Percentiles rank a stretch among this genome's conserved stretches.
Evolutionary conservation across 1,284 basidiomycete species (phyloP).

Genomic region (Blastosporella zonata): DNA sequence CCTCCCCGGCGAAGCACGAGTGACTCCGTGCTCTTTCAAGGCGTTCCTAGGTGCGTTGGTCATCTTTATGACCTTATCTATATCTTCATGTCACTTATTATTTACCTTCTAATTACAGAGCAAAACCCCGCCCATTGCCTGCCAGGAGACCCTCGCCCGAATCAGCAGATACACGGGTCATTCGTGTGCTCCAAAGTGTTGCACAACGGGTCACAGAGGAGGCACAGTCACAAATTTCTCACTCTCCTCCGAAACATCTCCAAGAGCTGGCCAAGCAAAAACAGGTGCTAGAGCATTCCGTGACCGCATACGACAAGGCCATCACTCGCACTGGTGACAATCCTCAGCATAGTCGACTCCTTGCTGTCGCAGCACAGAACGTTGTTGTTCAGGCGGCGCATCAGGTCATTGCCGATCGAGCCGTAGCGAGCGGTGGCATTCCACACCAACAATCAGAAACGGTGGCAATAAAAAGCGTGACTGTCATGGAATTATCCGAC

Average conservation of each 20-base stretch:
- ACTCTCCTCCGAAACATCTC: constrained; percentile 49
- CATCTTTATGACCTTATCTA: constrained; percentile 1
- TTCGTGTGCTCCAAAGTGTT: constrained; percentile 70
- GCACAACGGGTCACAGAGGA: constrained; percentile 74
- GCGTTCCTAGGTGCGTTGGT: constrained; percentile 32
- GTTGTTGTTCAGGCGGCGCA: constrained; percentile 78
- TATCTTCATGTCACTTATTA: constrained; percentile 6
- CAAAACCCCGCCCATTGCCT: constrained; percentile 25
- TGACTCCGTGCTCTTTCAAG: constrained; percentile 49
- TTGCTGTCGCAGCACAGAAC: constrained; percentile 70
- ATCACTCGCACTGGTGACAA: constrained; percentile 43
- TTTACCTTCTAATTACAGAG: constrained; percentile 16
- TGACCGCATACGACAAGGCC: constrained; percentile 70
- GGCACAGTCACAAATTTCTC: constrained; percentile 60
- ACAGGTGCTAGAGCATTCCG: constrained; percentile 73
- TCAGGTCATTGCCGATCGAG: constrained; percentile 41
- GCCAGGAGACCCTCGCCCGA: constrained; percentile 24
- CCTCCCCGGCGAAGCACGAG: constrained; percentile 56
- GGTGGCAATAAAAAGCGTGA: constrained; percentile 54
- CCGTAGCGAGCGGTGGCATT: constrained; percentile 34
- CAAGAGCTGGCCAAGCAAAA: constrained; percentile 75
- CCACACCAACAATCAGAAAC: constrained; percentile 33
- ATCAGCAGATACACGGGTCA: constrained; percentile 53
- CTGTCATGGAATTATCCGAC: constrained; percentile 72
- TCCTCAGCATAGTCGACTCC: constrained; percentile 40